These are phyloP conservation scores for Colletotrichum truncatum DNA, from an alignment of 2,329 filamentous ascomycete genomes.

Conservation along the genomic window DNA sequence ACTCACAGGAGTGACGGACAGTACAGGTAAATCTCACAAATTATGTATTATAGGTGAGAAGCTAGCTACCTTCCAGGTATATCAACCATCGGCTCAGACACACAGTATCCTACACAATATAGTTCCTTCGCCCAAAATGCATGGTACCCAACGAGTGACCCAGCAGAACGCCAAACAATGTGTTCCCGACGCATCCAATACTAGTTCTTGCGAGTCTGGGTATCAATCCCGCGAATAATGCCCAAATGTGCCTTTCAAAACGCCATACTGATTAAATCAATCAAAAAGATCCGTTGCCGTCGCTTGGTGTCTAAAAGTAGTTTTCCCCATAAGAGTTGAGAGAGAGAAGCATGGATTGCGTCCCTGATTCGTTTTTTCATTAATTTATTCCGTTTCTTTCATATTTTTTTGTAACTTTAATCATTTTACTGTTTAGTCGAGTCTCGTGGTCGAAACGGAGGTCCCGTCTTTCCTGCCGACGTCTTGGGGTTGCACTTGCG, in stretches of 20 bases:
- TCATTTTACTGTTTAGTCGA: slow-evolving; percentile 6
- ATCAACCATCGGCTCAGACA: background rate
- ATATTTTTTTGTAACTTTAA: slow-evolving; percentile 3
- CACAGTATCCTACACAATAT: slow-evolving; percentile 6
- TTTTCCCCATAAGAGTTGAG: background rate
- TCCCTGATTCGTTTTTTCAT: slow-evolving; percentile 16
- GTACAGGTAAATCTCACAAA: slow-evolving; percentile 6
- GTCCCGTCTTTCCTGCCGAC: slow-evolving; percentile 10
- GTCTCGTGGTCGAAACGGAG: slow-evolving; percentile 21
- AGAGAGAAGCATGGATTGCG: background rate
- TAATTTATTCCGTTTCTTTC: background rate
- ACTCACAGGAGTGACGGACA: too few relatives aligned
- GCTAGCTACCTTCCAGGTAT: background rate
- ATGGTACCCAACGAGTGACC: background rate
- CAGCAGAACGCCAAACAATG: slow-evolving; percentile 13
- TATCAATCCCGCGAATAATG: slow-evolving; percentile 23
- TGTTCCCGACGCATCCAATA: background rate
- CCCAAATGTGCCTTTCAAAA: background rate
- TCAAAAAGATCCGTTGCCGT: slow-evolving; percentile 7
- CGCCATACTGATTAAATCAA: slow-evolving; percentile 5
- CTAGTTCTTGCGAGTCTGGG: slow-evolving; percentile 24
- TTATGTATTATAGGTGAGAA: slow-evolving; percentile 26
- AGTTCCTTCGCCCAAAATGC: background rate
- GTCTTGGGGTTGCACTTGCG: slow-evolving; percentile 5
- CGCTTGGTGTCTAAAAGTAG: slow-evolving; percentile 14